These are phyloP conservation scores for Cyclotella distinguenda DNA, from an alignment of 108 stramenopile species.

Conservation along the genomic window DNA sequence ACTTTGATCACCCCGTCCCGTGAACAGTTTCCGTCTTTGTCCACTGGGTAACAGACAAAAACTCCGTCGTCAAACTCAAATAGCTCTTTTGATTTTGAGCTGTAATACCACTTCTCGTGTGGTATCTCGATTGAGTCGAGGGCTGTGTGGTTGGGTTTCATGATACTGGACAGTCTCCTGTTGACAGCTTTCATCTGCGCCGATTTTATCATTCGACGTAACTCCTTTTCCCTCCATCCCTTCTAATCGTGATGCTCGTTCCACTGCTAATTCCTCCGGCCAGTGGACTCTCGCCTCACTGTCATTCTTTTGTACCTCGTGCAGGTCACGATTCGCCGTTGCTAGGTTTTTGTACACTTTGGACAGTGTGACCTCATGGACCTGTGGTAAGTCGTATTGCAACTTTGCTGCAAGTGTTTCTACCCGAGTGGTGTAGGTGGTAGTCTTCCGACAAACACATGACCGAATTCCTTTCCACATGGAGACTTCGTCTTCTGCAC, in stretches of 20 bases:
- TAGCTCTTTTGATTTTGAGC: background rate
- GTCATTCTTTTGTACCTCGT: background rate
- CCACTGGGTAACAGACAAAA: background rate
- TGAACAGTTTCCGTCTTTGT: background rate
- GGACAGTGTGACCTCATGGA: background rate
- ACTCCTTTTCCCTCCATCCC: background rate
- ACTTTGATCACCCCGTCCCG: background rate
- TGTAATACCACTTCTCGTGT: background rate
- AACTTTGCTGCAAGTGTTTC: background rate
- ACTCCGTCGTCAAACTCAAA: slow-evolving; percentile 2
- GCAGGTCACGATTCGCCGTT: background rate
- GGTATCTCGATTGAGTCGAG: slow-evolving; percentile 1
- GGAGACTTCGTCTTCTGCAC: background rate
- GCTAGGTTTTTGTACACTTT: background rate
- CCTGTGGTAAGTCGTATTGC: background rate
- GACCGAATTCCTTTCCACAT: background rate
- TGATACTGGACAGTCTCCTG: background rate
- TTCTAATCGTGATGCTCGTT: background rate
- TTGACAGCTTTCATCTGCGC: background rate
- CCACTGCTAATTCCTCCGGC: background rate
- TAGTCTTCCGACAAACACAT: background rate
- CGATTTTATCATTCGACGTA: slow-evolving; percentile 1
- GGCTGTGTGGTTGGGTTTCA: background rate
- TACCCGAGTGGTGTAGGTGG: background rate
- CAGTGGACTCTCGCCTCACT: background rate